Percentiles rank a stretch among this genome's conserved stretches.
These are phyloP conservation scores for Aspergillus leporis DNA, from an alignment of 495 filamentous ascomycete species.

Conservation along the genomic window DNA sequence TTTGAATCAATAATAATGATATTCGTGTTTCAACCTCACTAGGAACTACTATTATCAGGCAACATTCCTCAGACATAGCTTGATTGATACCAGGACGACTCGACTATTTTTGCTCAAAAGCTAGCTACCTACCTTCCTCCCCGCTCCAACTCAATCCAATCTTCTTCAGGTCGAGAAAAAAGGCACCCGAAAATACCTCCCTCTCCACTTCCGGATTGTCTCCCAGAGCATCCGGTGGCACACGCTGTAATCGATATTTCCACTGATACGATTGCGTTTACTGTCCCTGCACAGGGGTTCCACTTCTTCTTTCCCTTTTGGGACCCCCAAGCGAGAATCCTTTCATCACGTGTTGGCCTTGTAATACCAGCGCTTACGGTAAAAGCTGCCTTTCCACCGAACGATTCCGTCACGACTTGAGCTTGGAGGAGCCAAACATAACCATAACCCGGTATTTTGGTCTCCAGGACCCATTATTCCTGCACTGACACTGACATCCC, in stretches of 20 bases:
- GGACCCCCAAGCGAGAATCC: slow-evolving; percentile 16
- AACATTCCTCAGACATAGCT: background rate
- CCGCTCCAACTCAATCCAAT: background rate
- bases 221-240: background rate
- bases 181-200: background rate
- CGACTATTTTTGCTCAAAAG: no score
- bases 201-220: background rate
- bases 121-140: no score
- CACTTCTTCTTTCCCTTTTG: slow-evolving; percentile 15
- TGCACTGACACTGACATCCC: no score
- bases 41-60: background rate
- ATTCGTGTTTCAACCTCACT: background rate
- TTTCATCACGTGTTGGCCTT: slow-evolving; percentile 10
- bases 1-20: background rate
- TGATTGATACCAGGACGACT: no score
- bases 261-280: slow-evolving; percentile 16
- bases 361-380: background rate
- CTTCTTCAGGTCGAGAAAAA: background rate
- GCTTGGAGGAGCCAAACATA: background rate
- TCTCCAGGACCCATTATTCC: no score
- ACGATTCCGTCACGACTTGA: slow-evolving; percentile 9
- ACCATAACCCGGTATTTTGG: background rate
- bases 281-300: slow-evolving; percentile 8
- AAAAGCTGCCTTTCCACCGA: background rate
- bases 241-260: background rate